Evolutionary conservation across 2,329 filamentous ascomycete genomes (phyloP).

Genomic region (Alternaria rosae): DNA sequence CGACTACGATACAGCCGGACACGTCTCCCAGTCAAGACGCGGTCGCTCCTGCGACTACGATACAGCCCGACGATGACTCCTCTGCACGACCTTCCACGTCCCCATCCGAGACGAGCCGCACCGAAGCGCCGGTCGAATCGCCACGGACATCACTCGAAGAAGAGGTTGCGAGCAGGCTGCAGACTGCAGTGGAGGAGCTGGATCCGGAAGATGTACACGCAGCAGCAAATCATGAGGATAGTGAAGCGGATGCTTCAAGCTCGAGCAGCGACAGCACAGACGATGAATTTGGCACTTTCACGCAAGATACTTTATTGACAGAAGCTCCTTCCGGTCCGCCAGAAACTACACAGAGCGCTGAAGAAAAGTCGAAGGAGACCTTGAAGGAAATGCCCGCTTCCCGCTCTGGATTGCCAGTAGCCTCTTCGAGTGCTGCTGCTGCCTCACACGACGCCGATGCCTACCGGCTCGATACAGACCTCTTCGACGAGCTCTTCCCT

Average conservation of each 20-base stretch:
- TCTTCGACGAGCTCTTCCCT: slow-evolving; percentile 42
- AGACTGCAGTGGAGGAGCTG: neutral
- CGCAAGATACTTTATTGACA: slow-evolving; percentile 8
- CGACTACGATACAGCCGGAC: slow-evolving; percentile 41
- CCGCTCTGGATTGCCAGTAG: neutral
- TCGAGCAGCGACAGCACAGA: slow-evolving; percentile 8
- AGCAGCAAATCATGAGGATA: neutral
- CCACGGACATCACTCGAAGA: slow-evolving; percentile 50
- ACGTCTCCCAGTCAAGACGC: slow-evolving; percentile 5
- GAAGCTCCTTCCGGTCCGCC: neutral
- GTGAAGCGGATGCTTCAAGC: neutral
- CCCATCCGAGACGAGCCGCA: slow-evolving; percentile 46
- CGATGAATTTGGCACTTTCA: slow-evolving; percentile 8
- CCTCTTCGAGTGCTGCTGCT: neutral
- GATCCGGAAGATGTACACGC: neutral
- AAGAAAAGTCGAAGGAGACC: neutral
- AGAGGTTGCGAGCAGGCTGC: slow-evolving; percentile 2
- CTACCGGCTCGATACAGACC: slow-evolving; percentile 22
- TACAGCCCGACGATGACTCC: slow-evolving; percentile 36
- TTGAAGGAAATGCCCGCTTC: neutral
- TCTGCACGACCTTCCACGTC: slow-evolving; percentile 48
- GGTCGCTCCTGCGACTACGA: slow-evolving; percentile 7
- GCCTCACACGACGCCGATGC: neutral
- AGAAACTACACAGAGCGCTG: neutral
- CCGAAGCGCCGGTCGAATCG: slow-evolving; percentile 40